Evolutionary conservation across 176 grass and related monocot genomes (phyloP).

Genomic region (Elymus sibiricus): DNA sequence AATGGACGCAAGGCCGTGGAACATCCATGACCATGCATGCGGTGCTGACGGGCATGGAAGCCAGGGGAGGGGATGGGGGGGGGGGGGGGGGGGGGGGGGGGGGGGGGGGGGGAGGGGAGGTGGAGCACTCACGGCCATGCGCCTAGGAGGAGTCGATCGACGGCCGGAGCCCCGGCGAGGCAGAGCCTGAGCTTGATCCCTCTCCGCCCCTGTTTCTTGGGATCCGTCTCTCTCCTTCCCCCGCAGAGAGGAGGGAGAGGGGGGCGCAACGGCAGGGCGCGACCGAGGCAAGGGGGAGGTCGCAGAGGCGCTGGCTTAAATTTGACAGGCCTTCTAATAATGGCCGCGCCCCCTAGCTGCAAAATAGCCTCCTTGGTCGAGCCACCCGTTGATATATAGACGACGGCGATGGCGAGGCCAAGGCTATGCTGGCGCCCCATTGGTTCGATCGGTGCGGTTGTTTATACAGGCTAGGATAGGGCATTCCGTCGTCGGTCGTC

Average conservation of each 20-base stretch:
- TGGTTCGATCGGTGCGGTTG: neutral
- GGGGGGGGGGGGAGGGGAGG: neutral
- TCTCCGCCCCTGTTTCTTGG: neutral
- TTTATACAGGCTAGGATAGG: neutral
- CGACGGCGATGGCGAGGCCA: neutral
- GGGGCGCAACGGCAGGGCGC: slow-evolving; percentile 11
- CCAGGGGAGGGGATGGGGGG: neutral
- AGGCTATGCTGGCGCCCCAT: neutral
- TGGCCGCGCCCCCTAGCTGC: neutral
- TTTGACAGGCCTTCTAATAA: slow-evolving; percentile 40
- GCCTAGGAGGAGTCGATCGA: neutral
- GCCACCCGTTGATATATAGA: slow-evolving; percentile 4
- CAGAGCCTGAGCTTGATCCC: neutral
- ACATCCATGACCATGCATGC: neutral
- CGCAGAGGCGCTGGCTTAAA: slow-evolving; percentile 16
- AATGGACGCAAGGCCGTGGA: neutral
- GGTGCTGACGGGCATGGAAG: neutral
- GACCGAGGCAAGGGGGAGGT: slow-evolving; percentile 7
- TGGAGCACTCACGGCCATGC: slow-evolving; percentile 49
- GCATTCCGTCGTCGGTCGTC: neutral
- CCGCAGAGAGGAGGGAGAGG: slow-evolving; percentile 10
- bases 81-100: neutral
- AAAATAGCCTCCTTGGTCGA: slow-evolving; percentile 18
- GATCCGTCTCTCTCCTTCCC: slow-evolving; percentile 6
- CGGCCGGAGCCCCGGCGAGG: neutral